Percentiles rank a stretch among this genome's conserved stretches.
Conservation (phyloP, 805 yeast genomes). For the Diddensiella transvaalensis region DNA sequence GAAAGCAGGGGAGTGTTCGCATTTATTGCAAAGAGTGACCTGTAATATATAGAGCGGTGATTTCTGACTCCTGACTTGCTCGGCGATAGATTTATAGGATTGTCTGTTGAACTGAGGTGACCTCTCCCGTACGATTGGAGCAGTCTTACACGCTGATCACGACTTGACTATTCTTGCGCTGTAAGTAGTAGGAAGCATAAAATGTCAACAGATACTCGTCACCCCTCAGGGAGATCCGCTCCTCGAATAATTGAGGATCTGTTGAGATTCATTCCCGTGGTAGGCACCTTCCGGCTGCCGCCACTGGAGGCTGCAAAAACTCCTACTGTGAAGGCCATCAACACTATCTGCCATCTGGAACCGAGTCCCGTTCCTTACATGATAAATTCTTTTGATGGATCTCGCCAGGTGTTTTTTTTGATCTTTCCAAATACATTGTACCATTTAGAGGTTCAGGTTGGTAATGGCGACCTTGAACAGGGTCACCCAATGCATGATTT, state of each 20-base stretch:
- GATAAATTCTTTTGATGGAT: constrained; percentile 15
- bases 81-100: no score
- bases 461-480: neutral
- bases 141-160: no score
- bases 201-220: neutral
- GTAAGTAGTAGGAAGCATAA: no score
- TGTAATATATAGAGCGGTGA: no score
- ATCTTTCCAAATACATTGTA: constrained; percentile 19
- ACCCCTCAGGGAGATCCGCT: constrained; percentile 24
- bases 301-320: constrained; percentile 18
- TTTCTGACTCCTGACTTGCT: no score
- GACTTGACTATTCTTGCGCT: no score
- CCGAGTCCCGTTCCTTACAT: constrained; percentile 16
- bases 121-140: no score
- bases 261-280: constrained; percentile 21
- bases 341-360: constrained; percentile 13
- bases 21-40: no score
- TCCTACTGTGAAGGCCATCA: constrained; percentile 14
- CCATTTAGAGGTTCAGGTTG: constrained; percentile 24
- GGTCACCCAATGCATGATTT: constrained; percentile 14
- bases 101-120: no score
- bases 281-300: constrained; percentile 13
- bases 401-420: constrained; percentile 12
- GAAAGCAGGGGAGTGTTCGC: no score
- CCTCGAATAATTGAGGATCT: constrained; percentile 33